Evolutionary conservation across 208 protist species (phyloP), one percentile per base, ranked within the genome.

Genomic region (Leishmania major): DNA sequence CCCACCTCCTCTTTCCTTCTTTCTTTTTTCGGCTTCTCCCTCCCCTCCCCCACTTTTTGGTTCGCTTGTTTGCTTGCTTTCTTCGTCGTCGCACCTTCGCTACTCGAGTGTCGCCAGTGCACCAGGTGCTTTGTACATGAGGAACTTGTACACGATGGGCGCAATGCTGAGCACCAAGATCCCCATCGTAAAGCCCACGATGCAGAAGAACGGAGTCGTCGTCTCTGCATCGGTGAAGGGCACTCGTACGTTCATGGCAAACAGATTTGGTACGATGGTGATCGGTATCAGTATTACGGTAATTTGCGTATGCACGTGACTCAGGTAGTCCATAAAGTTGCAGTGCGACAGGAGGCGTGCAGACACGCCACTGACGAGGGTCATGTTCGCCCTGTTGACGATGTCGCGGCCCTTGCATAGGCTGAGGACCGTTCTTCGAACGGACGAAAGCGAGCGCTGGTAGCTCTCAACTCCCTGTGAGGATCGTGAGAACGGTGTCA

Each of bases 261-360:
- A 95, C 31, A 97, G 11, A 37, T 88, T 90, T 0, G 94, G 94
- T 60, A 97, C 88, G 60, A 97, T 87, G 37, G 82, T 84, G 40
- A 96, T 88, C 1, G 94, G 94, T 89, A 97, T 96, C 74, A 94
- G 86, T 2, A 97, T 83, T 1, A 97, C 85, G 3, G 92, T 57
- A 60, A 97, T 95, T 77, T 92, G 87, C 25, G 91, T 87, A 84
- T 96, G 89, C 53, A 97, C 88, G 82, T 92, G 83, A 79, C 93
- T 97, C 62, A 97, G 71, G 69, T 94, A 97, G 71, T 97, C 94
- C 92, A 97, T 94, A 60, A 87, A 91, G 82, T 97, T 88, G 81
- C 94, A 97, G 79, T 94, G 94, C 62, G 92, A 81, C 7, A 94
- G 55, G n/a, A 97, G 87, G 7, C 94, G 92, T 67, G 93, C 91